Conservation (phyloP, 345 rosid species). For the Sisymbrium irio region DNA sequence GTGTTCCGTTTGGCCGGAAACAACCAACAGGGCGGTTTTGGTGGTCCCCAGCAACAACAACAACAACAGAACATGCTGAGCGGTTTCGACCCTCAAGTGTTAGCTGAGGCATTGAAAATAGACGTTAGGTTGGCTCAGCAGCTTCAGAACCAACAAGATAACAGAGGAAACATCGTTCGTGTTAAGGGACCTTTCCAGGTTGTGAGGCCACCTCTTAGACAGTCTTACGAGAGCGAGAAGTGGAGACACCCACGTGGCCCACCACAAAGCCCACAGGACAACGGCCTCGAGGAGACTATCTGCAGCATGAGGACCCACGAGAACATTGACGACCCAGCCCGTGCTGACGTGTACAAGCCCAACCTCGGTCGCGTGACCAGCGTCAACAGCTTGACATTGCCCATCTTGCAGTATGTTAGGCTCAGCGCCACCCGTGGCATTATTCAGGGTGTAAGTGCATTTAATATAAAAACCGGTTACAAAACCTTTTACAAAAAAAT, state of each 20-base stretch:
- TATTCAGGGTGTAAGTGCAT: slow-evolving; percentile 28
- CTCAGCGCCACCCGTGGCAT: slow-evolving; percentile 59
- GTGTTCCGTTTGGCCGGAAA: slow-evolving; percentile 62
- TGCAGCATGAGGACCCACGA: slow-evolving; percentile 60
- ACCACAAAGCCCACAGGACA: slow-evolving; percentile 26
- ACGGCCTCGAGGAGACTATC: slow-evolving; percentile 75
- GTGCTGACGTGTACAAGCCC: slow-evolving; percentile 57
- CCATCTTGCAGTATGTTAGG: slow-evolving; percentile 47
- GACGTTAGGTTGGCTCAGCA: slow-evolving; percentile 38
- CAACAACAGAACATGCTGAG: slow-evolving; percentile 32
- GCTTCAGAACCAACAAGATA: slow-evolving; percentile 47
- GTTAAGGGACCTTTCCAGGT: slow-evolving; percentile 51
- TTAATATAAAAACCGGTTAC: too few relatives aligned
- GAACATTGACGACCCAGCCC: slow-evolving; percentile 60
- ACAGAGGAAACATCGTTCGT: slow-evolving; percentile 57
- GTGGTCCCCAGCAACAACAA: slow-evolving; percentile 22
- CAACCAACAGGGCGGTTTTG: slow-evolving; percentile 42
- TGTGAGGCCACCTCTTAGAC: slow-evolving; percentile 44
- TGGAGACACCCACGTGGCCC: slow-evolving; percentile 28
- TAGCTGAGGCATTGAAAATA: slow-evolving; percentile 63
- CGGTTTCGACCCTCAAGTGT: slow-evolving; percentile 48
- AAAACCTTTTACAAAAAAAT: too few relatives aligned
- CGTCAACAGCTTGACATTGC: slow-evolving; percentile 61
- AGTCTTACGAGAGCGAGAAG: slow-evolving; percentile 34
- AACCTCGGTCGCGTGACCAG: slow-evolving; percentile 51